phyloP scores from a whole-genome alignment of 164 flowering plant species.

The Sextonia rubra region DNA sequence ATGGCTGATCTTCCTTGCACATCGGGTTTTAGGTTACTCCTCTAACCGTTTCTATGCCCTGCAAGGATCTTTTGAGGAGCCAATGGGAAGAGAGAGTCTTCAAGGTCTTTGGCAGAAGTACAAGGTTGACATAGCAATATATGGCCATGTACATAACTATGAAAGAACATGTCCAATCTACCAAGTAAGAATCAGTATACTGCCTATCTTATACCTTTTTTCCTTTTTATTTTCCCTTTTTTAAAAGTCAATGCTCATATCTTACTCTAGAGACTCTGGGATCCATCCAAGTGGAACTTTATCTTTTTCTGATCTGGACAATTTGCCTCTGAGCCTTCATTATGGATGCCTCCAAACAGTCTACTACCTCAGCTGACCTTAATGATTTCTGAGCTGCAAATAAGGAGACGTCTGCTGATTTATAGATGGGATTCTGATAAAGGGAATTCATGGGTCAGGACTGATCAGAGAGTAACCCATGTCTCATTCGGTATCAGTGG shows the following conservation, averaged over 20 bases:
- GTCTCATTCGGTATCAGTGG: no score
- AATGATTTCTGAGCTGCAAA: no score
- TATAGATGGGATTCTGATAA: not conserved
- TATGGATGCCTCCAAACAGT: no score
- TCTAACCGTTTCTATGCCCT: conserved; percentile 48
- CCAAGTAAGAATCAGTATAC: conserved; percentile 41
- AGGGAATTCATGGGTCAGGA: not conserved
- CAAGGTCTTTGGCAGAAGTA: conserved; percentile 94
- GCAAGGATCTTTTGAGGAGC: conserved; percentile 87
- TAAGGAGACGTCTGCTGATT: not conserved
- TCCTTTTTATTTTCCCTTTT: no score
- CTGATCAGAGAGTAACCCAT: not conserved
- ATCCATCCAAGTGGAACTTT: no score
- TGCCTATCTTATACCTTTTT: no score
- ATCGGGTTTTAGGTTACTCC: conserved; percentile 88
- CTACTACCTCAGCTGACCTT: no score
- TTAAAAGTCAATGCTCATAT: no score
- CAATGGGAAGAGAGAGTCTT: conserved; percentile 90
- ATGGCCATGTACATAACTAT: conserved; percentile 86
- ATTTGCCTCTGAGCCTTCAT: no score
- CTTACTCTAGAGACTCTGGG: no score
- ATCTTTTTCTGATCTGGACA: no score
- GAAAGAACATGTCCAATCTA: conserved; percentile 93
- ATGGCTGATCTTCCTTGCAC: conserved; percentile 92
- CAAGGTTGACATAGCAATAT: conserved; percentile 86